phyloP scores from a whole-genome alignment of 805 yeast species.

The Brettanomyces sp. region DNA sequence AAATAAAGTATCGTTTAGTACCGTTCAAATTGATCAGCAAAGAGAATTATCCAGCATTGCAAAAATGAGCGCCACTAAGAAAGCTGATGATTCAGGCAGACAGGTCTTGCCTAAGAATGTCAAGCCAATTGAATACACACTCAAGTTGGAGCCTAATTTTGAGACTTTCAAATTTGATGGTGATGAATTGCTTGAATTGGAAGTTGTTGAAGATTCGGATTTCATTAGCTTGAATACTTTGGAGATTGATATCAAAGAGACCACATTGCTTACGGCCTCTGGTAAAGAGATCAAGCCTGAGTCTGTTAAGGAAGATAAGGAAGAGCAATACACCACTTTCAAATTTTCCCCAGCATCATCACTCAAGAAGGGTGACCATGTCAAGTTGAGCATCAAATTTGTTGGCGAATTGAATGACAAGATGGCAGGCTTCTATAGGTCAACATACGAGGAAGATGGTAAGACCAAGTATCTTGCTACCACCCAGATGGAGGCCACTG shows the following conservation, averaged over 20 bases:
- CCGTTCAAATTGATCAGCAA: no score
- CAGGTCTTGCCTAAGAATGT: constrained; percentile 39
- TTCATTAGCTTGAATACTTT: constrained; percentile 36
- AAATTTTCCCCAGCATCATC: constrained; percentile 35
- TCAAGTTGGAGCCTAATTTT: constrained; percentile 34
- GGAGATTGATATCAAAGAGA: constrained; percentile 20
- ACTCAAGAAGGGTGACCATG: constrained; percentile 20
- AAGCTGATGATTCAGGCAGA: constrained; percentile 6
- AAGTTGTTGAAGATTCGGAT: constrained; percentile 35
- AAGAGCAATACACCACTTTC: constrained; percentile 58
- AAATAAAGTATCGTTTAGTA: no score
- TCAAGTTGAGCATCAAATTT: constrained; percentile 28
- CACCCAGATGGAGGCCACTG: constrained; percentile 57
- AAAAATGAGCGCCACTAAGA: neutral
- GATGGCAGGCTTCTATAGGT: constrained; percentile 51
- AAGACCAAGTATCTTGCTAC: constrained; percentile 36
- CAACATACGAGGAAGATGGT: constrained; percentile 37
- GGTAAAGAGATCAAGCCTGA: constrained; percentile 15
- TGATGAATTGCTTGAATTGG: constrained; percentile 40
- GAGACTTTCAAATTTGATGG: constrained; percentile 42
- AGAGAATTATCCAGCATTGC: no score
- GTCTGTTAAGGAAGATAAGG: constrained; percentile 28
- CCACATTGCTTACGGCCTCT: constrained; percentile 8
- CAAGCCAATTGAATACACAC: constrained; percentile 67
- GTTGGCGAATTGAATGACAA: constrained; percentile 40